Conservation (phyloP, 2,329 filamentous ascomycete genomes). For the Xylaria sp. region DNA sequence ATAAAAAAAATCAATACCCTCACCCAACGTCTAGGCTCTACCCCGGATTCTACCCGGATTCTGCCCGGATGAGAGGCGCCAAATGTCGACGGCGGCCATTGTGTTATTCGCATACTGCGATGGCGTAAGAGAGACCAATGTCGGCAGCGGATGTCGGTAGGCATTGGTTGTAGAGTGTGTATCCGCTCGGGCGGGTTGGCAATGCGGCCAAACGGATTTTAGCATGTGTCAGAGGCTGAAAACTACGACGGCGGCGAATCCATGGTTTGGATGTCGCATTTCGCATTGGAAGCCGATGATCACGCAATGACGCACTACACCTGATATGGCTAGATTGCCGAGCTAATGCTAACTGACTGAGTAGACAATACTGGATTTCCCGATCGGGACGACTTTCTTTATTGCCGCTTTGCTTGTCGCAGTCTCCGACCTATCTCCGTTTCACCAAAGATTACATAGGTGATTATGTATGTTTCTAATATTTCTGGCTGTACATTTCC, state of each 20-base stretch:
- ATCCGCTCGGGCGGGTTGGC: conserved; percentile 37
- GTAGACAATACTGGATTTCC: conserved; percentile 10
- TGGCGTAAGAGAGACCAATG: conserved; percentile 36
- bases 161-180: conserved; percentile 2
- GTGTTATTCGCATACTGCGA: conserved; percentile 38
- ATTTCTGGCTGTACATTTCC: too few species aligned
- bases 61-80: conserved; percentile 42
- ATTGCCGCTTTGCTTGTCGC: conserved; percentile 16
- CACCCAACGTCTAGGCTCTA: conserved; percentile 41
- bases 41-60: too few species aligned
- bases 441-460: not conserved
- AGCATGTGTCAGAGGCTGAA: conserved; percentile 32
- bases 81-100: conserved; percentile 42
- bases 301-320: conserved; percentile 37
- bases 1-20: conserved; percentile 24
- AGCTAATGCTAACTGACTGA: not conserved
- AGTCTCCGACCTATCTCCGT: conserved; percentile 25
- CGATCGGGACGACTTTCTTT: conserved; percentile 7
- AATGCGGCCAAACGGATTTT: conserved; percentile 29
- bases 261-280: conserved; percentile 24
- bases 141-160: conserved; percentile 40
- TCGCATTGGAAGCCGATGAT: conserved; percentile 33
- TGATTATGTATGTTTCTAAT: too few species aligned
- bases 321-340: conserved; percentile 14
- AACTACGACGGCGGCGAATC: conserved; percentile 18